A percentile compares a stretch with the other conserved stretches of the same genome.
phyloP scores from a whole-genome alignment of 768 basidiomycete species.

The Sarcomyxa edulis region DNA sequence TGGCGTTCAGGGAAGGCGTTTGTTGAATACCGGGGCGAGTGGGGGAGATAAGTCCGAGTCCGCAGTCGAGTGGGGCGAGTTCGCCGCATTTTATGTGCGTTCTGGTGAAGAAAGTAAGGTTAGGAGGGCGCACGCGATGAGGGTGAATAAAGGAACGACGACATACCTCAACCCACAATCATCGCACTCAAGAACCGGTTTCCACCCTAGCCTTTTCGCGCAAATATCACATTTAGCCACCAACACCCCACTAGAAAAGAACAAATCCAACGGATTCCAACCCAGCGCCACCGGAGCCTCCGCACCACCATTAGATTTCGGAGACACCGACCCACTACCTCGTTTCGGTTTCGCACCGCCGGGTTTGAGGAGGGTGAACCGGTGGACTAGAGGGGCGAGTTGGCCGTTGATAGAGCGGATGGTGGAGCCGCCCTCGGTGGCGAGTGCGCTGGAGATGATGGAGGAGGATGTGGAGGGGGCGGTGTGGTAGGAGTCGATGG shows the following conservation, averaged over 20 bases:
- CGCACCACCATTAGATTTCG: constrained; percentile 13
- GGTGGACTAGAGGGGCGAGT: constrained; percentile 59
- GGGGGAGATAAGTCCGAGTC: constrained; percentile 51
- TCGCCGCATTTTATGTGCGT: constrained; percentile 89
- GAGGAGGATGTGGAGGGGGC: constrained; percentile 40
- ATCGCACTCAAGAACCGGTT: constrained; percentile 81
- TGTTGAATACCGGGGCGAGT: constrained; percentile 21
- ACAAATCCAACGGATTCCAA: constrained; percentile 80
- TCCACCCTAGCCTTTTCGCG: constrained; percentile 78
- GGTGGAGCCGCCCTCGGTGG: constrained; percentile 77
- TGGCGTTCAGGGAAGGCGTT: constrained; percentile 21
- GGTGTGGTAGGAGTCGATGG: constrained; percentile 62
- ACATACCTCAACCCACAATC: constrained; percentile 76
- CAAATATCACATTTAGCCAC: constrained; percentile 82
- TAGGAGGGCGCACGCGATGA: constrained; percentile 7
- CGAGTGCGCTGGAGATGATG: constrained; percentile 48
- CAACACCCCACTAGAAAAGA: constrained; percentile 69
- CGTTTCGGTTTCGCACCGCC: constrained; percentile 58
- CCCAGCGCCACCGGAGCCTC: not conserved
- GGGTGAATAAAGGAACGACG: constrained; percentile 3
- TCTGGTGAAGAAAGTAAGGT: constrained; percentile 28
- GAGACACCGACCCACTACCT: constrained; percentile 27
- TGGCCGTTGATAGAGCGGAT: constrained; percentile 40
- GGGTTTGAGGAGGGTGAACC: constrained; percentile 84
- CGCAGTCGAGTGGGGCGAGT: constrained; percentile 74